phyloP scores from a whole-genome alignment of 441 rosid genomes.

The Pelargonium myrrhifolium region DNA sequence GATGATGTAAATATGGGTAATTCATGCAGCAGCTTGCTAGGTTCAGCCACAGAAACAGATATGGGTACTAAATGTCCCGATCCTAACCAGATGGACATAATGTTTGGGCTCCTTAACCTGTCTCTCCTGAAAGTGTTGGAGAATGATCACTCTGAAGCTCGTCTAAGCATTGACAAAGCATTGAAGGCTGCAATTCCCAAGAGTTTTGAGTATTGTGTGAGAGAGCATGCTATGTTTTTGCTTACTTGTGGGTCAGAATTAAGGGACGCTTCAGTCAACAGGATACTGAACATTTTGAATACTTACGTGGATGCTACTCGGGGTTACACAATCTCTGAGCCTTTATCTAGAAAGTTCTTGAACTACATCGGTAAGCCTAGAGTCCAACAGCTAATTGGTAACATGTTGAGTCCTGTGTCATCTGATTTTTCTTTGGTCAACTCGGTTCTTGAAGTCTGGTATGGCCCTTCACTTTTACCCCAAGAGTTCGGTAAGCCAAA shows the following conservation, averaged over 20 bases:
- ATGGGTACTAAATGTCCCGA: slow-evolving; percentile 19
- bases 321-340: slow-evolving; percentile 34
- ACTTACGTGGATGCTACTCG: slow-evolving; percentile 44
- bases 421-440: slow-evolving; percentile 45
- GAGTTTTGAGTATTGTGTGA: slow-evolving; percentile 48
- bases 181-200: slow-evolving; percentile 41
- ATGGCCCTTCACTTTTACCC: slow-evolving; percentile 72
- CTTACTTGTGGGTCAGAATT: slow-evolving; percentile 28
- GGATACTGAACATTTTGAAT: slow-evolving; percentile 44
- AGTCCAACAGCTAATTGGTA: slow-evolving; percentile 48
- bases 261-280: slow-evolving; percentile 29
- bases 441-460: slow-evolving; percentile 61
- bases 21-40: slow-evolving; percentile 19
- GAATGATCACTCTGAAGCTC: slow-evolving; percentile 43
- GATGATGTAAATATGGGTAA: slow-evolving; percentile 18
- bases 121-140: slow-evolving; percentile 54
- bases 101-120: slow-evolving; percentile 77
- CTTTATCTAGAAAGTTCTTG: slow-evolving; percentile 62
- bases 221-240: slow-evolving; percentile 63
- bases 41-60: slow-evolving; percentile 31
- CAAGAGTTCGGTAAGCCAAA: slow-evolving; percentile 36
- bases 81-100: slow-evolving; percentile 37
- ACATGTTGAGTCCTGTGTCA: slow-evolving; percentile 52
- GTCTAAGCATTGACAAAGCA: slow-evolving; percentile 50
- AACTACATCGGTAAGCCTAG: slow-evolving; percentile 49